Evolutionary conservation across 768 basidiomycete genomes (phyloP).

Genomic region (Russula lepida): DNA sequence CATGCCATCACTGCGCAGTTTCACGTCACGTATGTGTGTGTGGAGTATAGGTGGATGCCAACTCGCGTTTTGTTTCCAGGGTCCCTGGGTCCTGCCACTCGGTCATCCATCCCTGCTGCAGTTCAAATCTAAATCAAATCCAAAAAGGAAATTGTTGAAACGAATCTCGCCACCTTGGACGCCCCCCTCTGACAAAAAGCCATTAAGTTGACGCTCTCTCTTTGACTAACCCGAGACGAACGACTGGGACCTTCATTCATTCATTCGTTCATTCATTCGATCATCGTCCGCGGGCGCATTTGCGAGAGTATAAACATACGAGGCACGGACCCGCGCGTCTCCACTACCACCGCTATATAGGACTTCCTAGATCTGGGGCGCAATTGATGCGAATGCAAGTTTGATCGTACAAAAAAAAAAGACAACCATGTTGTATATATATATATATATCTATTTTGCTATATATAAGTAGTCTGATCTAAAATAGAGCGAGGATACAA

Average conservation of each 20-base stretch:
- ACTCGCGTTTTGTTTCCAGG: background rate
- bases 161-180: constrained; percentile 2
- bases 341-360: background rate
- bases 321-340: background rate
- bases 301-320: background rate
- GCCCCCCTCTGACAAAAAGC: background rate
- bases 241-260: background rate
- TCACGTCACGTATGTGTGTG: background rate
- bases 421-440: background rate
- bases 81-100: background rate
- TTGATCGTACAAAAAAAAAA: background rate
- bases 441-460: constrained; percentile 16
- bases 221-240: background rate
- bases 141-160: background rate
- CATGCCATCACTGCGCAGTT: background rate
- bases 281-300: constrained; percentile 8
- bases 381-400: background rate
- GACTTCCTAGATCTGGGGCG: background rate
- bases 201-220: background rate
- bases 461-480: constrained; percentile 13
- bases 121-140: no score
- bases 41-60: no score
- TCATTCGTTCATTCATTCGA: no score
- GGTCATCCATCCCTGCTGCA: no score
- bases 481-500: constrained; percentile 10